phyloP scores from a whole-genome alignment of 2,329 filamentous ascomycete species.

The Fusarium falciforme region DNA sequence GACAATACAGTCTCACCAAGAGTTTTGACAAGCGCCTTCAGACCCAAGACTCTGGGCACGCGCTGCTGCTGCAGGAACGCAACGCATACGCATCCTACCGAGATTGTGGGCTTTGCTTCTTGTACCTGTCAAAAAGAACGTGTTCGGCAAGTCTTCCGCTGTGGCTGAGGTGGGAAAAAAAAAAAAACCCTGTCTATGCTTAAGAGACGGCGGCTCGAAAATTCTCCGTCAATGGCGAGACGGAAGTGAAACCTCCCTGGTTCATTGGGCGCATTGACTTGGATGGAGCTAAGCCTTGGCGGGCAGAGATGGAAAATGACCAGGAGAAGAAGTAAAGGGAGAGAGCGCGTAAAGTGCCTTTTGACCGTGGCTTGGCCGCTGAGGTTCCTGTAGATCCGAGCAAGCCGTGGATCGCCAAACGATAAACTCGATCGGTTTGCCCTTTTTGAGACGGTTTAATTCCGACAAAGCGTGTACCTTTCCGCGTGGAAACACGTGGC shows the following conservation, averaged over 20 bases:
- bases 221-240: constrained; percentile 41
- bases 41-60: neutral
- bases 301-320: neutral
- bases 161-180: neutral
- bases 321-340: neutral
- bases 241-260: constrained; percentile 35
- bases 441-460: neutral
- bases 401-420: neutral
- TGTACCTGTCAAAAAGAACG: neutral
- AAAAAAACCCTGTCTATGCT: neutral
- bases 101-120: neutral
- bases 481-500: neutral
- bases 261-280: constrained; percentile 4
- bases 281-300: neutral
- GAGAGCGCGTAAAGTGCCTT: neutral
- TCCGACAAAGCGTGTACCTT: neutral
- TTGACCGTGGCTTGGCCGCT: neutral
- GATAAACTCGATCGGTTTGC: neutral
- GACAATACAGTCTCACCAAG: constrained; percentile 8
- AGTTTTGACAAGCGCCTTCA: constrained; percentile 27
- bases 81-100: neutral
- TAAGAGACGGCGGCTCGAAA: neutral
- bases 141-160: constrained; percentile 1
- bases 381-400: neutral
- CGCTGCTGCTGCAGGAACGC: neutral